Percentiles rank a stretch among this genome's conserved stretches.
Conservation (phyloP, 78 protist genomes). For the Guillardia theta region DNA sequence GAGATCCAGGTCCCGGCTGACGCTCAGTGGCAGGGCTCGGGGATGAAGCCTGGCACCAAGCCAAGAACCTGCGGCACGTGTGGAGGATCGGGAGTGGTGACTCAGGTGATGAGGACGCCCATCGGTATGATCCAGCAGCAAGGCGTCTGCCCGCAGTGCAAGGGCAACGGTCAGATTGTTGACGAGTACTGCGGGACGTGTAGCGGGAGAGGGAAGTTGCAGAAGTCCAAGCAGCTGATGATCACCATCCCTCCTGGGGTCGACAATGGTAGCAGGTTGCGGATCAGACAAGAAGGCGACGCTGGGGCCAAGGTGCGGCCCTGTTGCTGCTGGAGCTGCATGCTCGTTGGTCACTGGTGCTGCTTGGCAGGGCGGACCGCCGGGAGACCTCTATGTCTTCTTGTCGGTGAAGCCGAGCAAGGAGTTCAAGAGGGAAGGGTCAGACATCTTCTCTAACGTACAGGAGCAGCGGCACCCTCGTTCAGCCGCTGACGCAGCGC, state of each 20-base stretch:
- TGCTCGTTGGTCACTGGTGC: too few species aligned
- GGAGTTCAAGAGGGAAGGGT: constrained; percentile 35
- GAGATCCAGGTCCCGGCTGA: too few species aligned
- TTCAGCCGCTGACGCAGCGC: not conserved
- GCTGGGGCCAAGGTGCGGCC: constrained; percentile 47
- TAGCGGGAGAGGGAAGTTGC: not conserved
- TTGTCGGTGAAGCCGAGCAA: not conserved
- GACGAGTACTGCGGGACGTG: constrained; percentile 43
- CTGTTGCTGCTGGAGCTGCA: too few species aligned
- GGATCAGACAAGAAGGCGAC: constrained; percentile 40
- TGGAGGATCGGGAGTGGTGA: constrained; percentile 33
- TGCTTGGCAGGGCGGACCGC: constrained; percentile 23
- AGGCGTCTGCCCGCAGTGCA: not conserved
- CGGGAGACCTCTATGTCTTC: constrained; percentile 53
- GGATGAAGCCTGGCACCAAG: constrained; percentile 37
- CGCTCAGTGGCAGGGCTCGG: not conserved
- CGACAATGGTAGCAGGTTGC: constrained; percentile 16
- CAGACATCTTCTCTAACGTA: constrained; percentile 24
- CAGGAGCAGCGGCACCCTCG: not conserved
- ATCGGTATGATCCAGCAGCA: not conserved
- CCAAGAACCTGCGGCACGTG: not conserved
- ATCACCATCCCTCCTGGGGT: constrained; percentile 45
- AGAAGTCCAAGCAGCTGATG: not conserved
- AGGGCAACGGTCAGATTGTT: not conserved
- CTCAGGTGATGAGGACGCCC: not conserved